A percentile compares a stretch with the other conserved stretches of the same genome.
Evolutionary conservation across 2,329 filamentous ascomycete genomes (phyloP).

Genomic region (Neopestalotiopsis sp.): DNA sequence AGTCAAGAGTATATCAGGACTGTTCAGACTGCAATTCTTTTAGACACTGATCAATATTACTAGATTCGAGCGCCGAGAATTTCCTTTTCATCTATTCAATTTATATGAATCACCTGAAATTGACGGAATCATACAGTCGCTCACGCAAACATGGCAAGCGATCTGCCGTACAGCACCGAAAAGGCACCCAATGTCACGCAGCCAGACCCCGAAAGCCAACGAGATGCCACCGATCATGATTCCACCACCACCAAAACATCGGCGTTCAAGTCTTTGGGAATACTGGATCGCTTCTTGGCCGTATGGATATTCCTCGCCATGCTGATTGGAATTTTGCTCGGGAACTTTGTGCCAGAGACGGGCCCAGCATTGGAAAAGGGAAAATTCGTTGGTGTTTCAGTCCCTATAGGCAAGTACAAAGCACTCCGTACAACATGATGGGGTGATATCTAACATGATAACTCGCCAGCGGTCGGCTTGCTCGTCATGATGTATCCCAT

Average conservation of each 20-base stretch:
- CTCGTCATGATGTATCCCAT: conserved; percentile 96
- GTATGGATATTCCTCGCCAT: conserved; percentile 82
- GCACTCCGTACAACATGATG: background rate
- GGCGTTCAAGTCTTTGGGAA: conserved; percentile 59
- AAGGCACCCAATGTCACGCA: background rate
- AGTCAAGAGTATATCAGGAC: background rate
- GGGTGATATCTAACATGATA: background rate
- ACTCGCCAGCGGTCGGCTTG: conserved; percentile 69
- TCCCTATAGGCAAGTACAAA: conserved; percentile 30
- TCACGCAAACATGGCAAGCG: background rate
- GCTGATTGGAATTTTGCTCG: conserved; percentile 74
- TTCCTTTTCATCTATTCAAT: too few species aligned
- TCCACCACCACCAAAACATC: conserved; percentile 35
- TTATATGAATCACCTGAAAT: too few species aligned
- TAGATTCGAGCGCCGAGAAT: too few species aligned
- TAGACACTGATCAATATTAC: too few species aligned
- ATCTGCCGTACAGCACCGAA: background rate
- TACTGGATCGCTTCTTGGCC: conserved; percentile 68
- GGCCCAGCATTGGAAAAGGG: conserved; percentile 70
- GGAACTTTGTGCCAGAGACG: conserved; percentile 72
- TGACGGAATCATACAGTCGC: too few species aligned
- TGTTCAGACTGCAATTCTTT: background rate
- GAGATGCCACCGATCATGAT: background rate
- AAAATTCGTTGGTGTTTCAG: conserved; percentile 64
- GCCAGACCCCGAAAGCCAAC: background rate